Conservation (phyloP, 176 grass and related monocot species). For the Carex cristatella region DNA sequence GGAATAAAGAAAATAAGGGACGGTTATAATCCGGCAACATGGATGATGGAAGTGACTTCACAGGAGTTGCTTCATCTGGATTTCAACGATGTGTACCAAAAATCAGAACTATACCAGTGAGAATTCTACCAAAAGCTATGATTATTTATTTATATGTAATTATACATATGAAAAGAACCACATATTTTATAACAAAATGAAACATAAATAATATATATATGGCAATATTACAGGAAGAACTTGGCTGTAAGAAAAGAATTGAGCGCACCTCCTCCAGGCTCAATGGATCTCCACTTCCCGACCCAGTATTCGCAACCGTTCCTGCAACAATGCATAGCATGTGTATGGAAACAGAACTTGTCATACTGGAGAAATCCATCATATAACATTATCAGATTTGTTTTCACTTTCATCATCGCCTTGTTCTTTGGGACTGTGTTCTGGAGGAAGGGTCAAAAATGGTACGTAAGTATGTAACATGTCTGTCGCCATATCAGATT, state of each 20-base stretch:
- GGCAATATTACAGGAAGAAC: conserved; percentile 44
- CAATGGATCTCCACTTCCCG: conserved; percentile 63
- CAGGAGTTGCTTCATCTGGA: conserved; percentile 35
- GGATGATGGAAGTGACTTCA: conserved; percentile 76
- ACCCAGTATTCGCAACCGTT: conserved; percentile 61
- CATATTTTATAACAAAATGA: background rate
- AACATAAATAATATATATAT: conserved; percentile 10
- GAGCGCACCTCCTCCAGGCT: conserved; percentile 47
- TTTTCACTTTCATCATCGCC: conserved; percentile 63
- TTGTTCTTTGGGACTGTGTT: conserved; percentile 85
- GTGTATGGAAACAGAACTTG: conserved; percentile 76
- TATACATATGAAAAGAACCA: background rate
- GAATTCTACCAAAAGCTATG: background rate
- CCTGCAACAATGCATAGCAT: conserved; percentile 61
- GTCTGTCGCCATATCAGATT: background rate
- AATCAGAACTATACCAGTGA: conserved; percentile 60
- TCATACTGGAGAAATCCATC: conserved; percentile 97
- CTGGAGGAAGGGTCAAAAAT: conserved; percentile 64
- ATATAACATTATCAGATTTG: conserved; percentile 69
- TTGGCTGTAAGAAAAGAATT: conserved; percentile 55
- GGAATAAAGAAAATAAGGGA: conserved; percentile 72
- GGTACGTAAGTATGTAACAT: conserved; percentile 52
- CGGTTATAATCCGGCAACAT: conserved; percentile 83
- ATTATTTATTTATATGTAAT: background rate
- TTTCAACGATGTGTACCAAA: conserved; percentile 59